phyloP scores from a whole-genome alignment of 176 grass and related monocot species.

The Raddia distichophylla region DNA sequence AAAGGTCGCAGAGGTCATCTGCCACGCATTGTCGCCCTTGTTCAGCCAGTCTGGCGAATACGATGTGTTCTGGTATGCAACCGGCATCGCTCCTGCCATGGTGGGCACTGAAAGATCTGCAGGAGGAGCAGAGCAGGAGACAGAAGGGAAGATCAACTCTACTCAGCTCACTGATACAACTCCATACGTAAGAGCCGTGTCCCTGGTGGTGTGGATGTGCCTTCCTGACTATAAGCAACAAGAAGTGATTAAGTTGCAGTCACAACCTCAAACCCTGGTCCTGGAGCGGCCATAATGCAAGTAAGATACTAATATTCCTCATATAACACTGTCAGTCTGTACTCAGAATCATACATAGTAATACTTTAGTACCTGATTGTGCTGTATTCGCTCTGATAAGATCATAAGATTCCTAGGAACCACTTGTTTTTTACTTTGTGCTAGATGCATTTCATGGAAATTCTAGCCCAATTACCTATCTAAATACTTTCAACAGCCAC shows the following conservation, averaged over 20 bases:
- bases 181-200: not conserved
- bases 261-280: not conserved
- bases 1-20: conserved; percentile 54
- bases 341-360: conserved; percentile 10
- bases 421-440: not conserved
- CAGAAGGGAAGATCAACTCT: not conserved
- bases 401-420: not conserved
- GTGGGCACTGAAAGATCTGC: not conserved
- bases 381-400: not conserved
- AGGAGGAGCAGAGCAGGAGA: not conserved
- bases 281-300: not conserved
- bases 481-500: not conserved
- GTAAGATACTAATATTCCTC: not conserved
- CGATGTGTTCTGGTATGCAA: conserved; percentile 48
- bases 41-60: conserved; percentile 56
- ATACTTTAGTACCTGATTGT: not conserved
- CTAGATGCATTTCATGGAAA: too few relatives aligned
- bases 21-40: conserved; percentile 78
- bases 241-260: not conserved
- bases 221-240: not conserved
- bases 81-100: conserved; percentile 29
- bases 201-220: not conserved
- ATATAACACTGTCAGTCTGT: not conserved
- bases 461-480: too few relatives aligned
- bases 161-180: not conserved